Percentiles rank a stretch among this genome's conserved stretches.
Conservation (phyloP, 129 eudicot species). For the Pseudognaphalium luteoalbum region DNA sequence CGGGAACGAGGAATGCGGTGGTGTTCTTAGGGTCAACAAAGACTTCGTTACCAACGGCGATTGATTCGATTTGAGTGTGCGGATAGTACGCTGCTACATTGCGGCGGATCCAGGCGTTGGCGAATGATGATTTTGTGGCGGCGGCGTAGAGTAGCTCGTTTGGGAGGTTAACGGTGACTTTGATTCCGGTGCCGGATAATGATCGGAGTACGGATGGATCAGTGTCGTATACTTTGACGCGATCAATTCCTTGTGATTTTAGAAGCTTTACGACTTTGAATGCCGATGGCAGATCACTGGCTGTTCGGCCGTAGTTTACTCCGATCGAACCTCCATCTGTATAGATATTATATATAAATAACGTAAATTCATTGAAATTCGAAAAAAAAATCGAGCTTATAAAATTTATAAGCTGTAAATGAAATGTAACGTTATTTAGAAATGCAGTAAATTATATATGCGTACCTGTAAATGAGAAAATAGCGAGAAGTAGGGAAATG, state of each 20-base stretch:
- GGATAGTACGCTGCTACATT: constrained; percentile 77
- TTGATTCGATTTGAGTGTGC: constrained; percentile 66
- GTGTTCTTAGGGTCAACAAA: constrained; percentile 78
- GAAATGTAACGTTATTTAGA: neutral
- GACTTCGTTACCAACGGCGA: constrained; percentile 91
- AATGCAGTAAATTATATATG: neutral
- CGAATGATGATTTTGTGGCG: constrained; percentile 64
- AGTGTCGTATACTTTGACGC: constrained; percentile 80
- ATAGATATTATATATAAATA: neutral
- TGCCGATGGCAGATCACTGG: constrained; percentile 78
- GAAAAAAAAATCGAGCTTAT: neutral
- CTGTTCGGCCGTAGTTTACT: constrained; percentile 79
- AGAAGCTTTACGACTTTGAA: constrained; percentile 59
- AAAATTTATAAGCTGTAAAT: too few relatives aligned
- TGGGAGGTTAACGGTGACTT: constrained; percentile 74
- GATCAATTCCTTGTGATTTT: constrained; percentile 60
- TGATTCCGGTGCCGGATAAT: constrained; percentile 59
- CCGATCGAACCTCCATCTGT: constrained; percentile 82
- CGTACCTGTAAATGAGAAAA: constrained; percentile 44
- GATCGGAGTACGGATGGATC: constrained; percentile 87
- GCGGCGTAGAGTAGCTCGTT: constrained; percentile 75
- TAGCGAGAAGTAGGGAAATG: constrained; percentile 26
- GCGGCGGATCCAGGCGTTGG: constrained; percentile 55
- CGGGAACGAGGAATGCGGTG: constrained; percentile 62
- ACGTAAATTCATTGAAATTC: neutral